Evolutionary conservation across 139 green algal species (phyloP).

Genomic region (Coelastrella sp.): DNA sequence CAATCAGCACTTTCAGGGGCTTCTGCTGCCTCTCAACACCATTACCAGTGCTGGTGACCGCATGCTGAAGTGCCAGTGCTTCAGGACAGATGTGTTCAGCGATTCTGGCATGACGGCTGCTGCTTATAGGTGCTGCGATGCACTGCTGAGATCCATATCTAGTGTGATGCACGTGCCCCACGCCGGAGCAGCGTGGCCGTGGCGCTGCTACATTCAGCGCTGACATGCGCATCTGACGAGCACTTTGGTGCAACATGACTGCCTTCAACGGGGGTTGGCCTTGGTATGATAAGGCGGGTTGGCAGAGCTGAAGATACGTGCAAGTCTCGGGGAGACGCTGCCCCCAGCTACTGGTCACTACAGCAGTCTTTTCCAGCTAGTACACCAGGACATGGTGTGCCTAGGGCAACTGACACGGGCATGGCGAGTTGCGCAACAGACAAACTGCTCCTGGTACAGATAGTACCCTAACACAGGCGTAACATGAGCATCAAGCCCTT

Average conservation of each 20-base stretch:
- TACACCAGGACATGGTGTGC: too few species aligned
- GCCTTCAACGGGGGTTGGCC: neutral
- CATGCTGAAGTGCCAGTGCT: neutral
- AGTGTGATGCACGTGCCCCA: conserved; percentile 1
- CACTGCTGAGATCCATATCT: conserved; percentile 13
- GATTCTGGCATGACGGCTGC: neutral
- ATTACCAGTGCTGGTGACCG: conserved; percentile 27
- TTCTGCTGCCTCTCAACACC: neutral
- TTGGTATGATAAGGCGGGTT: too few species aligned
- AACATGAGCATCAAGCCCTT: too few species aligned
- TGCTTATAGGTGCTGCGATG: neutral
- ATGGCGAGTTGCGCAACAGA: too few species aligned
- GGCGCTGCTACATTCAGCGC: neutral
- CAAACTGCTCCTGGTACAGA: too few species aligned
- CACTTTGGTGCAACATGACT: neutral
- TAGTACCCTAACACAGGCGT: too few species aligned
- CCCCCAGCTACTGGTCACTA: too few species aligned
- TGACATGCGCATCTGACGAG: neutral
- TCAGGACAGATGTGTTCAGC: neutral
- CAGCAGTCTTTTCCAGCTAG: too few species aligned
- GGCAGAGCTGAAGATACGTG: neutral
- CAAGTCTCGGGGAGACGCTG: neutral
- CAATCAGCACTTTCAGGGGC: conserved; percentile 44
- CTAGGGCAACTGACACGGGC: too few species aligned
- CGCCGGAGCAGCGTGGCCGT: neutral